These are phyloP conservation scores for Yamadazyma trypodendri DNA, from an alignment of 1,139 yeast species.

Conservation along the genomic window DNA sequence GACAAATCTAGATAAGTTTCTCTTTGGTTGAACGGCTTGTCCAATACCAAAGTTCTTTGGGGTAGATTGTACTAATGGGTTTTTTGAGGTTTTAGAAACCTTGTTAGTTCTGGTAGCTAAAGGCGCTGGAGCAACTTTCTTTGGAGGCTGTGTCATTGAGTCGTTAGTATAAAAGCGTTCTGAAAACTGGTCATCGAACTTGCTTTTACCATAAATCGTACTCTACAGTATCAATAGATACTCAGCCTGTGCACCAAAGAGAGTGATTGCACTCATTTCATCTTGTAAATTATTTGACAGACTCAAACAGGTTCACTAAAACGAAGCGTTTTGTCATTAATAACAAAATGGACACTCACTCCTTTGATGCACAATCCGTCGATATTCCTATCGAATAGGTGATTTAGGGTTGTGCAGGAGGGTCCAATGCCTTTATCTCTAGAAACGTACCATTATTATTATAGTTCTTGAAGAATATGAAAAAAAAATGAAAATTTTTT, in stretches of 20 bases:
- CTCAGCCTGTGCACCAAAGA: constrained; percentile 22
- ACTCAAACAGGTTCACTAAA: too few species aligned
- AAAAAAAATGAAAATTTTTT: constrained; percentile 3
- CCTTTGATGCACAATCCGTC: constrained; percentile 15
- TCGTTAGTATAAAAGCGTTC: constrained; percentile 17
- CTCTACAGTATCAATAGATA: constrained; percentile 20
- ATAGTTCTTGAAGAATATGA: neutral
- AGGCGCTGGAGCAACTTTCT: constrained; percentile 84
- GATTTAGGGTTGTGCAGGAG: constrained; percentile 10
- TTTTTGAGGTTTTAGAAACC: constrained; percentile 24
- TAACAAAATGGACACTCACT: constrained; percentile 10
- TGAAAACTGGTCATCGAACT: constrained; percentile 9
- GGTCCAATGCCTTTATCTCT: constrained; percentile 14
- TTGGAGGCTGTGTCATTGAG: constrained; percentile 74
- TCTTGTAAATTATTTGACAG: neutral
- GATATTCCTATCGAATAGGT: constrained; percentile 6
- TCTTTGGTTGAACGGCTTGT: constrained; percentile 90
- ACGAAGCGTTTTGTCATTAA: neutral
- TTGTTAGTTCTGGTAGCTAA: constrained; percentile 39
- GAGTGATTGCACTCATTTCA: constrained; percentile 13
- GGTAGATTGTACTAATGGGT: constrained; percentile 61
- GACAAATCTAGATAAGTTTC: constrained; percentile 93
- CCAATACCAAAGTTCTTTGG: constrained; percentile 97
- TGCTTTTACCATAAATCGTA: constrained; percentile 10
- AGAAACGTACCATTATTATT: constrained; percentile 13